Evolutionary conservation across 2,329 filamentous ascomycete species (phyloP).

Genomic region (Incumbomyces lentus): DNA sequence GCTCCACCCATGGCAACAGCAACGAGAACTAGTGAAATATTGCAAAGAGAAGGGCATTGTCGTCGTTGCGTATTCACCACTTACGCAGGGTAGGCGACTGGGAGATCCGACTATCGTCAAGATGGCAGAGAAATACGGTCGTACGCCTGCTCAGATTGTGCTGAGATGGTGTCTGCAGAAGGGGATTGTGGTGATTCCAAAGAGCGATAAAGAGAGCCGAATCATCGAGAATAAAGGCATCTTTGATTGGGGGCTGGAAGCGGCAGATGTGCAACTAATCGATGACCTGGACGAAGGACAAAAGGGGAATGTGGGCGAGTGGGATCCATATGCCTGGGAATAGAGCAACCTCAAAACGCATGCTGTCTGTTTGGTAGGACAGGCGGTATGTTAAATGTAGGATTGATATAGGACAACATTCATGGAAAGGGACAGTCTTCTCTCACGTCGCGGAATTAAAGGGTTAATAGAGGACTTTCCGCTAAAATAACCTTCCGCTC

Average conservation of each 20-base stretch:
- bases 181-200: constrained; percentile 14
- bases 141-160: constrained; percentile 18
- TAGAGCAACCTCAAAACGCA: no score
- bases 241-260: constrained; percentile 10
- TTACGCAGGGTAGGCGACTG: constrained; percentile 18
- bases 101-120: constrained; percentile 15
- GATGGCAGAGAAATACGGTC: constrained; percentile 21
- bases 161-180: constrained; percentile 24
- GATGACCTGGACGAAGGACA: constrained; percentile 49
- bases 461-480: no score
- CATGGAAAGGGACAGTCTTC: no score
- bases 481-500: no score
- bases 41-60: constrained; percentile 17
- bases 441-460: no score
- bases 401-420: no score
- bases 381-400: no score
- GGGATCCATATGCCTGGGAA: constrained; percentile 14
- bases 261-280: constrained; percentile 47
- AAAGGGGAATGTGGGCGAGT: constrained; percentile 32
- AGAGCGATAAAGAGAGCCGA: constrained; percentile 12
- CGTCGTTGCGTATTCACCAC: constrained; percentile 18
- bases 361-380: no score
- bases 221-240: constrained; percentile 13
- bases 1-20: constrained; percentile 21
- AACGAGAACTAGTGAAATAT: constrained; percentile 14